A percentile compares a stretch with the other conserved stretches of the same genome.
These are phyloP conservation scores for Styphnolobium japonicum DNA, from an alignment of 306 rosid genomes.

Conservation along the genomic window DNA sequence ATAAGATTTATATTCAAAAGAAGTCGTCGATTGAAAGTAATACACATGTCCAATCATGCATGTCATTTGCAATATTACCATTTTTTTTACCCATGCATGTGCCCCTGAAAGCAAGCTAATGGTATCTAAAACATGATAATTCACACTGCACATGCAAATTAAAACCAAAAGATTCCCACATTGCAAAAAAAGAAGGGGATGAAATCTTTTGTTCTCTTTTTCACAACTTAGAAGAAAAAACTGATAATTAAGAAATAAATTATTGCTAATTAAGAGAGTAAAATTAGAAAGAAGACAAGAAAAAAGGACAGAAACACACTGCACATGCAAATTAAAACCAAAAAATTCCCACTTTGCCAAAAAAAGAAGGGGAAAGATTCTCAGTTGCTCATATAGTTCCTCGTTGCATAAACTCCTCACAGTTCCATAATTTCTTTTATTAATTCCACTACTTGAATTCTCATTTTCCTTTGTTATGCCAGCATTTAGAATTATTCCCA, in stretches of 20 bases:
- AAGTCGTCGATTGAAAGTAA: conserved; percentile 17
- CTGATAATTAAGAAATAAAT: too few relatives aligned
- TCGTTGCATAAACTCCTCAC: neutral
- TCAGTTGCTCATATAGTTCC: neutral
- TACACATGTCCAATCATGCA: conserved; percentile 4
- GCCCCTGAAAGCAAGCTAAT: conserved; percentile 4
- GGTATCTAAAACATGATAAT: neutral
- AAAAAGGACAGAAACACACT: too few relatives aligned
- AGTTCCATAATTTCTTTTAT: neutral
- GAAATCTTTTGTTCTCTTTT: too few relatives aligned
- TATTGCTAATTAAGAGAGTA: too few relatives aligned
- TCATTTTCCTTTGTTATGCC: neutral
- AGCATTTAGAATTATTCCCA: neutral
- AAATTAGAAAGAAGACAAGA: too few relatives aligned
- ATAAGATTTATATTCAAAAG: conserved; percentile 10
- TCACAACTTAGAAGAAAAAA: too few relatives aligned
- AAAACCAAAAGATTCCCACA: neutral
- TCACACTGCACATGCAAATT: conserved; percentile 25
- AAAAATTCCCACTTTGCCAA: neutral
- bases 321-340: conserved; percentile 26
- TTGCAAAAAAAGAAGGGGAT: too few relatives aligned
- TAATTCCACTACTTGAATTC: neutral
- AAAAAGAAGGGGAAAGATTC: neutral
- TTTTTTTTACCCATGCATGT: conserved; percentile 34
- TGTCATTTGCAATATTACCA: neutral